Base-by-base conservation (phyloP, 2,329 filamentous ascomycete species). In the Cordyceps javanica region DNA sequence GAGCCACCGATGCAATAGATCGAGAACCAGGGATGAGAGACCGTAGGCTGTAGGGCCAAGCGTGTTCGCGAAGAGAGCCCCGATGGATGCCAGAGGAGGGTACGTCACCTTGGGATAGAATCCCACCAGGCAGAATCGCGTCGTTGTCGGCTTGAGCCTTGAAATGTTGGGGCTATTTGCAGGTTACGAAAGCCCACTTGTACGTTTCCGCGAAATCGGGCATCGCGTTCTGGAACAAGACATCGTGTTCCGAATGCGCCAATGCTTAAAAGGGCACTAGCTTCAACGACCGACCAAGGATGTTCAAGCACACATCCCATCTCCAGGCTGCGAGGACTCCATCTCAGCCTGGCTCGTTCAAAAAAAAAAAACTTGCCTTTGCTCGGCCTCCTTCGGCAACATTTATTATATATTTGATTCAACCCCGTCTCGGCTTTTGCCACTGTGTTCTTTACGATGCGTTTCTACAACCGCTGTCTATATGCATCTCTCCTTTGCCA, bases 91-190 rank as follows among this genome's bases (percentile, higher is more conserved):
- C n/a, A n/a, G n/a, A n/a, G n/a, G n/a, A n/a, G n/a, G n/a, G n/a
- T n/a, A n/a, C n/a, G n/a, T n/a, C n/a, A n/a, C n/a, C n/a, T n/a
- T n/a, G n/a, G n/a, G n/a, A 69, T 2, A 62, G 28, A 8, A 69
- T 59, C 3, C 46, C 36, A 11, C 63, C 61, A 2, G 70, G 70
- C 19, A 72, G 61, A 11, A 65, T 64, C 51, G 63, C 64, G 4
- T 64, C 63, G 6, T 65, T 66, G 44, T 57, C 45, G 5, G 62
- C 64, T 2, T 59, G 62, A 2, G 41, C 16, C 11, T n/a, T 39
- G 23, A n/a, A 11, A 13, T 4, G 10, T 7, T 5, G 19, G n/a
- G 26, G n/a, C 21, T 34, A 23, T 21, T 34, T 14, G 14, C 48
- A 3, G 4, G 21, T 41, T 30, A 28, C 23, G 14, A 41, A n/a